phyloP scores from a whole-genome alignment of 306 rosid genomes.

The Inga laurina region DNA sequence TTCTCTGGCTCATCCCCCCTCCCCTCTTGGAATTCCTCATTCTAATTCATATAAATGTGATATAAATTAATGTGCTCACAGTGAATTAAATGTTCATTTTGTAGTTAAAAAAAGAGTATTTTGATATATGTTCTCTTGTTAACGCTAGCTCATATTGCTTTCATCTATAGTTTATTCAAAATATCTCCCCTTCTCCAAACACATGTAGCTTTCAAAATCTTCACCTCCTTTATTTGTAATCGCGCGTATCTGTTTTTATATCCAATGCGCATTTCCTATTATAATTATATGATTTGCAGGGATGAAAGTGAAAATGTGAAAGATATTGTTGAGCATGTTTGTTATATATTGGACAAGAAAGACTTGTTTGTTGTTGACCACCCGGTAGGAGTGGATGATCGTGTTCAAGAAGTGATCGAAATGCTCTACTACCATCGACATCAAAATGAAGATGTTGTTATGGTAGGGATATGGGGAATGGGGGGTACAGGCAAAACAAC shows the following conservation, averaged over 20 bases:
- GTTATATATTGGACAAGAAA: neutral
- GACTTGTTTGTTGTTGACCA: neutral
- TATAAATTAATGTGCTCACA: no score
- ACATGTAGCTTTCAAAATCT: no score
- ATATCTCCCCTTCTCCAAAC: no score
- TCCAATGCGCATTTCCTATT: neutral
- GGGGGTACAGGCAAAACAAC: neutral
- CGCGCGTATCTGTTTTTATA: no score
- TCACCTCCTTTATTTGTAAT: neutral
- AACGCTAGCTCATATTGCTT: no score
- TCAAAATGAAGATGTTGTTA: neutral
- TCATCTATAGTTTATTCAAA: neutral
- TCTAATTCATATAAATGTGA: no score
- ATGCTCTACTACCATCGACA: neutral
- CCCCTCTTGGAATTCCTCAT: no score
- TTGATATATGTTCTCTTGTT: no score
- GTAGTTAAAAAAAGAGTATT: no score
- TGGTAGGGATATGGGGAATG: neutral
- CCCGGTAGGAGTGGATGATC: neutral
- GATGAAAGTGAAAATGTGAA: neutral
- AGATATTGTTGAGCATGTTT: neutral
- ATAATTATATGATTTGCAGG: neutral
- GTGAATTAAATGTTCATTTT: no score
- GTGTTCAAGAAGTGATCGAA: neutral
- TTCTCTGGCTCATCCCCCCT: no score